Base-by-base conservation (phyloP, 257 asterid species). In the Apocynum venetum region DNA sequence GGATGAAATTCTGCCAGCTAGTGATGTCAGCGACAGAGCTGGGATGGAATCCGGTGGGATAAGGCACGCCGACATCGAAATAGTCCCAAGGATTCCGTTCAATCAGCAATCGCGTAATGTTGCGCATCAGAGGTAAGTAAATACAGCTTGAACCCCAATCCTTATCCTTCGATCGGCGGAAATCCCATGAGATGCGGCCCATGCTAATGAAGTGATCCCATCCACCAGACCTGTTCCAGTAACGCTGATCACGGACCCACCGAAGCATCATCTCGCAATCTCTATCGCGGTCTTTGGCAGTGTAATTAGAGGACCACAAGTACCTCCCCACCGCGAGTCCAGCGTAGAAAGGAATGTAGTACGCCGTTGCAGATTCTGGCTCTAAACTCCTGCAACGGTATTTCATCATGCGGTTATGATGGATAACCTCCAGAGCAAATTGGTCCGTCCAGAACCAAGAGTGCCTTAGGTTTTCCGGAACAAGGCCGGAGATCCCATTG, bases 31-130 rank as follows among this genome's bases (percentile, higher is more conserved):
- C 65, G 6, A 55, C 71, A 0, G 91, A 80, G 49, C 77, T 55
- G 73, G 97, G 97, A 87, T 93, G 97, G 91, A 91, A 93, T 12
- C 96, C 97, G 74, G 93, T 86, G 52, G 97, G 97, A 79, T 93
- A 93, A 0, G 97, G 97, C 4, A 93, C 93, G 15, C 93, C 96
- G 67, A 93, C 79, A 46, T 93, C 97, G 84, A 84, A 85, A 70
- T 82, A 79, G 87, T 93, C 97, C 96, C 97, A 89, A 0, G 97
- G 94, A 74, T 87, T 84, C 57, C 80, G 81, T 84, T 93, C 97
- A 10, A 93, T 91, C 8, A 87, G 48, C 52, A 93, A 55, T 52
- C 97, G 91, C 52, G 92, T 88, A 83, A 91, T 83, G 90, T 89
- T 89, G 13, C 90, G 87, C 94, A 91, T 87, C 52, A 35, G 77